These are phyloP conservation scores for Ophiostoma fasciatum DNA, from an alignment of 2,329 filamentous ascomycete genomes.

Conservation along the genomic window DNA sequence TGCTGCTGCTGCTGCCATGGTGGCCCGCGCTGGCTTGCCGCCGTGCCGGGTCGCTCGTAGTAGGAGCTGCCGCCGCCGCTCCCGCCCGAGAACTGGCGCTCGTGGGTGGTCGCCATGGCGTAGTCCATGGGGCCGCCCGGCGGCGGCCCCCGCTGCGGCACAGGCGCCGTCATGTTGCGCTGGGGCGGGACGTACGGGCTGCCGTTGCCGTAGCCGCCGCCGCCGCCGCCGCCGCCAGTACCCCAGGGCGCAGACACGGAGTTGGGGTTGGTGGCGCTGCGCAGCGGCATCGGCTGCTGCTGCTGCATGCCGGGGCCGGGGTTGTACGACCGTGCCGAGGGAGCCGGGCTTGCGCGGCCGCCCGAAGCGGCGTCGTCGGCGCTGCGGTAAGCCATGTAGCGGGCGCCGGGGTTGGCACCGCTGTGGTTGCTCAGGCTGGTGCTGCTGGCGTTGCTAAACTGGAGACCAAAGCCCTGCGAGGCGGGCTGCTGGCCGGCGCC, in stretches of 20 bases:
- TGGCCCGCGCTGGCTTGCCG: slow-evolving; percentile 3
- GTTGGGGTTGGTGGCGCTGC: slow-evolving; percentile 17
- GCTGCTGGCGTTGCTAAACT: no score
- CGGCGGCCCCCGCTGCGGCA: slow-evolving; percentile 2
- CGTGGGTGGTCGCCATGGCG: no score
- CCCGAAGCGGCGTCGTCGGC: slow-evolving; percentile 1
- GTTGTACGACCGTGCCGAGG: slow-evolving; percentile 15
- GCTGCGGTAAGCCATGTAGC: no score
- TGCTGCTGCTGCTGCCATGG: slow-evolving; percentile 3
- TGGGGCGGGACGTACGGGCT: slow-evolving; percentile 15
- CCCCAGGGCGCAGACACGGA: not conserved
- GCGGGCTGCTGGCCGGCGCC: slow-evolving; percentile 10
- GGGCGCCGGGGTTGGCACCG: no score
- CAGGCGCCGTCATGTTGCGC: slow-evolving; percentile 21
- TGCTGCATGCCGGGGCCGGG: slow-evolving; percentile 6
- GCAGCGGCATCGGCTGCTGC: slow-evolving; percentile 14
- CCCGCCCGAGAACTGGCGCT: no score
- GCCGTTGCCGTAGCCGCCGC: not conserved
- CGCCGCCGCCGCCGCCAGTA: not conserved
- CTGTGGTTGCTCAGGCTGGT: slow-evolving; percentile 12
- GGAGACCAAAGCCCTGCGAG: no score
- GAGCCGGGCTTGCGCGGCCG: slow-evolving; percentile 18
- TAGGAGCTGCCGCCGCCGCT: slow-evolving; percentile 6
- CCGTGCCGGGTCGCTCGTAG: not conserved
- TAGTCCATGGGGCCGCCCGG: no score